A percentile compares a stretch with the other conserved stretches of the same genome.
Evolutionary conservation across 2,329 filamentous ascomycete genomes (phyloP).

Genomic region (Rhinocladiella similis): DNA sequence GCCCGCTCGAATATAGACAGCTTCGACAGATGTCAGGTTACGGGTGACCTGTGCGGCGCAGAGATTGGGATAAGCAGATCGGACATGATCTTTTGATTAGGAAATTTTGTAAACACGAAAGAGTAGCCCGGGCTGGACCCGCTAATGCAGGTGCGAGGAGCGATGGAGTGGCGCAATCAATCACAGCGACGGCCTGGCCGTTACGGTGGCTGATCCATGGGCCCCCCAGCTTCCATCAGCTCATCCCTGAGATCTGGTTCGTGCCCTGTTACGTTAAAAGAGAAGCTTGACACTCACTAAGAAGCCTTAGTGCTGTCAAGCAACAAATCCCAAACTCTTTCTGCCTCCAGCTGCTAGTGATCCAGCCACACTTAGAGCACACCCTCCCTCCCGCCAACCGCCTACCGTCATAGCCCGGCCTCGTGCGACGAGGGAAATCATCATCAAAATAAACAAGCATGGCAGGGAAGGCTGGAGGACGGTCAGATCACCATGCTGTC

Average conservation of each 20-base stretch:
- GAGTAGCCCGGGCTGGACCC: neutral
- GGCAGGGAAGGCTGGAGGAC: neutral
- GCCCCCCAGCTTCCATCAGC: conserved; percentile 8
- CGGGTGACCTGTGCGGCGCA: neutral
- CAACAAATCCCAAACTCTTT: conserved; percentile 6
- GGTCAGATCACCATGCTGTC: neutral
- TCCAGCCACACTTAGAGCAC: neutral
- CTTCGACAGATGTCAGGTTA: conserved; percentile 1
- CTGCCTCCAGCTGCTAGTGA: neutral
- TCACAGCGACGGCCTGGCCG: conserved; percentile 13
- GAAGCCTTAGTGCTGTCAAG: conserved; percentile 15
- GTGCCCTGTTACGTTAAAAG: conserved; percentile 14
- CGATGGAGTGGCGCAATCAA: conserved; percentile 10
- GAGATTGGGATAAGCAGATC: neutral
- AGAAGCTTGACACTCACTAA: conserved; percentile 13
- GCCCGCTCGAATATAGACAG: neutral
- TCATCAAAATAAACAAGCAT: neutral
- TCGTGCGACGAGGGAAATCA: neutral
- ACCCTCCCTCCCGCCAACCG: neutral
- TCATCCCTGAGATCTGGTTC: conserved; percentile 13
- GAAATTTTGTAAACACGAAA: neutral
- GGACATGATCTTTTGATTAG: neutral
- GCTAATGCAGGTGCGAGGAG: conserved; percentile 14
- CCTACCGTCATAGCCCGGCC: neutral
- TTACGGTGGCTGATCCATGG: conserved; percentile 12